These are phyloP conservation scores for Gymnopus androsaceus DNA, from an alignment of 1,284 basidiomycete species.

Conservation along the genomic window DNA sequence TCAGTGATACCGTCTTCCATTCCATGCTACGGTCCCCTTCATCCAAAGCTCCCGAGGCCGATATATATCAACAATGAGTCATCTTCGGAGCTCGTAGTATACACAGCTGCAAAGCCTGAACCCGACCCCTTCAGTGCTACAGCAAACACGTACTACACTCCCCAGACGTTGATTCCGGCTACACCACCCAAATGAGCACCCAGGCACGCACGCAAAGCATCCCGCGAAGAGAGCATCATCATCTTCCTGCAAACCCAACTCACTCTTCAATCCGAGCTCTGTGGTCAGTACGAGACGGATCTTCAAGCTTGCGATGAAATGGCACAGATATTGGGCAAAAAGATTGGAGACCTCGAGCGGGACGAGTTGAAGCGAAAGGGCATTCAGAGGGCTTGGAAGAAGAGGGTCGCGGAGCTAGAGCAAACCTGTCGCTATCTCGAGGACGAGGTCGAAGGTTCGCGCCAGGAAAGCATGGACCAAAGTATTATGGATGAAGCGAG, in stretches of 20 bases:
- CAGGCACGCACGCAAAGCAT: conserved; percentile 61
- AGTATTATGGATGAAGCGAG: conserved; percentile 80
- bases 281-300: conserved; percentile 73
- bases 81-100: conserved; percentile 47
- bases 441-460: conserved; percentile 67
- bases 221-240: conserved; percentile 69
- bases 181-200: conserved; percentile 54
- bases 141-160: conserved; percentile 75
- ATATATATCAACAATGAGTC: conserved; percentile 64
- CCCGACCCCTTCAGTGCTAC: conserved; percentile 73
- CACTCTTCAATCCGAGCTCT: conserved; percentile 67
- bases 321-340: conserved; percentile 58
- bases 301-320: conserved; percentile 69
- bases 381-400: conserved; percentile 63
- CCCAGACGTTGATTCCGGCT: conserved; percentile 66
- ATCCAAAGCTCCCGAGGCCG: conserved; percentile 50
- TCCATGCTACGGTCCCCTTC: conserved; percentile 42
- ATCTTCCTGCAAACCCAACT: conserved; percentile 72
- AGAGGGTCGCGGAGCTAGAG: conserved; percentile 72
- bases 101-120: conserved; percentile 41
- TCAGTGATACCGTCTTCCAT: conserved; percentile 65
- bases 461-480: conserved; percentile 68
- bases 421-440: conserved; percentile 61
- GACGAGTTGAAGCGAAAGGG: conserved; percentile 60
- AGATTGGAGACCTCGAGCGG: conserved; percentile 54